Evolutionary conservation across 2,329 filamentous ascomycete genomes (phyloP).

Genomic region (Aspergillus glaucus): DNA sequence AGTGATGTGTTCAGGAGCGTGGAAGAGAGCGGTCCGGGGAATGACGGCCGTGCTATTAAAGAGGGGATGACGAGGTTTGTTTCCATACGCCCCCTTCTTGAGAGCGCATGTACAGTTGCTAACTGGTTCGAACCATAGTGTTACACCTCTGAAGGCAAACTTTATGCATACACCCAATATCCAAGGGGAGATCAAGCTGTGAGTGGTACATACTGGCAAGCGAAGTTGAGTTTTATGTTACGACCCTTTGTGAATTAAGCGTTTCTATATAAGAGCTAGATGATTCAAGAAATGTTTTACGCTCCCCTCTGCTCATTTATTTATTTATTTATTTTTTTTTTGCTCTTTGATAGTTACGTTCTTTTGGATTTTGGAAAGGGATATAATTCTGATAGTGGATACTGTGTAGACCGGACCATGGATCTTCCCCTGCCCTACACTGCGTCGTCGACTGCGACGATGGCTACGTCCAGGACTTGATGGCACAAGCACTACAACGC

Average conservation of each 20-base stretch:
- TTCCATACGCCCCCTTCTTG: background rate
- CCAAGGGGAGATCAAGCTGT: conserved; percentile 72
- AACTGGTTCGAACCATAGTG: conserved; percentile 45
- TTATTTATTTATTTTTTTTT: no score
- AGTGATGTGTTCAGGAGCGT: conserved; percentile 82
- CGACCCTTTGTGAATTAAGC: conserved; percentile 7
- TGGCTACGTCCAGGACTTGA: conserved; percentile 78
- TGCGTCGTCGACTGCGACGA: conserved; percentile 81
- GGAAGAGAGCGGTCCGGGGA: conserved; percentile 69
- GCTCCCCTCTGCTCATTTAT: conserved; percentile 7
- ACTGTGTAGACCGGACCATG: conserved; percentile 30
- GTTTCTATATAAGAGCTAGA: background rate
- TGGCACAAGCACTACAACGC: conserved; percentile 63
- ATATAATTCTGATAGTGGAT: conserved; percentile 27
- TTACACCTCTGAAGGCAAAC: conserved; percentile 86
- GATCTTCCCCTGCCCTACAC: conserved; percentile 49
- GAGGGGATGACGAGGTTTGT: conserved; percentile 75
- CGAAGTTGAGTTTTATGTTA: conserved; percentile 13
- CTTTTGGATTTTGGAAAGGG: conserved; percentile 7
- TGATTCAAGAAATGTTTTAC: conserved; percentile 8
- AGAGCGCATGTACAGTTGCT: background rate
- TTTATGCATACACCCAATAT: conserved; percentile 71
- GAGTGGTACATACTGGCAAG: conserved; percentile 47
- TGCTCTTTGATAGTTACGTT: conserved; percentile 4
- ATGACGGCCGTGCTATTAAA: conserved; percentile 88